Conservation (phyloP, 2,329 filamentous ascomycete species). For the Aureobasidium mangrovei region DNA sequence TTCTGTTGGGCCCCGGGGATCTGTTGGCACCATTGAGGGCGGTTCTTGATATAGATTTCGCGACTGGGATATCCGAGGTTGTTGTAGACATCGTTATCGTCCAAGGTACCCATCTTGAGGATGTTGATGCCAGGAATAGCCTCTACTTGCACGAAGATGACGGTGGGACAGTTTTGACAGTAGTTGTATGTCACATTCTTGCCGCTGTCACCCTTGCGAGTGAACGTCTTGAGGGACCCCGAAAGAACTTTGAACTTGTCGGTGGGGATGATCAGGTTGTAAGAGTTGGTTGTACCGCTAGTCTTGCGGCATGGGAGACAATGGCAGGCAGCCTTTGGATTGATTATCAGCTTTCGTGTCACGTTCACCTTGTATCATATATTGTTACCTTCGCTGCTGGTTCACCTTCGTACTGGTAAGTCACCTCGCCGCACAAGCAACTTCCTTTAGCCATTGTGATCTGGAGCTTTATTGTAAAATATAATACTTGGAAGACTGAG, state of each 20-base stretch:
- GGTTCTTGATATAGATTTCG: conserved; percentile 26
- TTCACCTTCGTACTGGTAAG: conserved; percentile 27
- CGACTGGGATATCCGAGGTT: conserved; percentile 18
- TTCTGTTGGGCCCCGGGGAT: conserved; percentile 22
- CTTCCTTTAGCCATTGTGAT: conserved; percentile 23
- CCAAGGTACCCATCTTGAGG: conserved; percentile 27
- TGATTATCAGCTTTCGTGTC: not conserved
- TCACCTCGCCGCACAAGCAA: conserved; percentile 29
- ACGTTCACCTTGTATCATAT: not conserved
- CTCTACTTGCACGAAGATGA: conserved; percentile 23
- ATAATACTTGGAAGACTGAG: too few species aligned
- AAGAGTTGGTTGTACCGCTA: conserved; percentile 24
- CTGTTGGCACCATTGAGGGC: conserved; percentile 23
- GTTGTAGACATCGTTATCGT: conserved; percentile 21
- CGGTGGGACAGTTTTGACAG: conserved; percentile 24
- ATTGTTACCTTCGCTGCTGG: conserved; percentile 21
- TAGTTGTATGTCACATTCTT: conserved; percentile 25
- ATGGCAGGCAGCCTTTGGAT: conserved; percentile 21
- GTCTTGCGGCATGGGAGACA: conserved; percentile 27
- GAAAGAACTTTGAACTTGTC: conserved; percentile 23
- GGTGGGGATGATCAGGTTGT: conserved; percentile 23
- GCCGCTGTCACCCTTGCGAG: conserved; percentile 24
- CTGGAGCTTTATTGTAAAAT: too few species aligned
- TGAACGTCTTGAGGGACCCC: conserved; percentile 21
- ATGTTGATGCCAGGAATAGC: conserved; percentile 21